Conservation (phyloP, 2,329 filamentous ascomycete genomes). For the Thelonectria olida region DNA sequence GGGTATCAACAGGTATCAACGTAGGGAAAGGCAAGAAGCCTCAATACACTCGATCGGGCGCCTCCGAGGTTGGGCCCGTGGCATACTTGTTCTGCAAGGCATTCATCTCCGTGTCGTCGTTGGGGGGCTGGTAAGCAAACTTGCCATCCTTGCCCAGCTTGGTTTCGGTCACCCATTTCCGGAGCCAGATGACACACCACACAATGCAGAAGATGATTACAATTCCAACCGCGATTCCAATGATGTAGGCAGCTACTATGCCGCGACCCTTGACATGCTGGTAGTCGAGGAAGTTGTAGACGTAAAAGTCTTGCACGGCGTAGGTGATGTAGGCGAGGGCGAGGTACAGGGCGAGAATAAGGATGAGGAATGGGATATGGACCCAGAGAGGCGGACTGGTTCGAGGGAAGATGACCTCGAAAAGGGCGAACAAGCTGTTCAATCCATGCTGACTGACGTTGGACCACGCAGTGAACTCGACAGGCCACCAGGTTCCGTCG, state of each 20-base stretch:
- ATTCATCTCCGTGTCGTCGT: conserved; percentile 42
- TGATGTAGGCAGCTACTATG: conserved; percentile 70
- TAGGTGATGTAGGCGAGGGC: conserved; percentile 78
- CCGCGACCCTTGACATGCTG: conserved; percentile 55
- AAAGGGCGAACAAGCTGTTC: conserved; percentile 77
- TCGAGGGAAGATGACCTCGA: conserved; percentile 76
- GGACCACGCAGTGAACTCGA: conserved; percentile 65
- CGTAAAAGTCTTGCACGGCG: conserved; percentile 76
- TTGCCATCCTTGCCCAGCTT: conserved; percentile 56
- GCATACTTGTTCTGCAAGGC: conserved; percentile 33
- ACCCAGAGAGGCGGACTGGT: conserved; percentile 68
- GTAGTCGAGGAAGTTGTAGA: conserved; percentile 81
- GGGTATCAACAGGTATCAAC: neutral
- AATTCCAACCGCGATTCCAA: conserved; percentile 65
- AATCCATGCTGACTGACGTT: conserved; percentile 80
- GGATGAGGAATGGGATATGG: conserved; percentile 72
- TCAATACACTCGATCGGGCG: conserved; percentile 31
- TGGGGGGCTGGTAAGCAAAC: conserved; percentile 43
- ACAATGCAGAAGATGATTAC: conserved; percentile 63
- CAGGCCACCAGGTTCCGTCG: conserved; percentile 58
- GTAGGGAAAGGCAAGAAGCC: neutral
- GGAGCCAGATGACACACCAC: conserved; percentile 59
- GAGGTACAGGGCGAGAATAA: conserved; percentile 78
- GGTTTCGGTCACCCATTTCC: conserved; percentile 59
- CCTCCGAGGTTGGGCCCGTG: conserved; percentile 24